Percentiles rank a stretch among this genome's conserved stretches.
These are phyloP conservation scores for Sarcocystis neurona DNA, from an alignment of 169 alveolate species.

Conservation along the genomic window DNA sequence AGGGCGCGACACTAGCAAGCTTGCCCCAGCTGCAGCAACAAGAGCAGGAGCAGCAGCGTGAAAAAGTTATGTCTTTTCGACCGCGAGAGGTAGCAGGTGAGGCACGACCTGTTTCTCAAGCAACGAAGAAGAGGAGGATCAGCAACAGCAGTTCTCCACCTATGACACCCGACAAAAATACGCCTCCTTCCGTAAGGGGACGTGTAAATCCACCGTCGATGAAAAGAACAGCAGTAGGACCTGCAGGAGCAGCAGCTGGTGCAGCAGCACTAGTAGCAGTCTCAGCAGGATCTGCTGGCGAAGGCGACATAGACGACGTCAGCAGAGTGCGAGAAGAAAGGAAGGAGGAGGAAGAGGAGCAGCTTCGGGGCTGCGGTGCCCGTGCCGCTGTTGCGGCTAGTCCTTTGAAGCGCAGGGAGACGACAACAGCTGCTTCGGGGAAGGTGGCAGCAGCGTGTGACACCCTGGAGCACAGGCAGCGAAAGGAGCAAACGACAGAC, in stretches of 20 bases:
- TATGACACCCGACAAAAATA: too few relatives aligned
- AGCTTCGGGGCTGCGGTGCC: neutral
- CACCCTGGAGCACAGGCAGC: neutral
- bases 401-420: neutral
- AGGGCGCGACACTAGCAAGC: too few relatives aligned
- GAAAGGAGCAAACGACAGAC: too few relatives aligned
- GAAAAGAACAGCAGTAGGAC: neutral
- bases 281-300: neutral
- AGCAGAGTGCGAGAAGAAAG: too few relatives aligned
- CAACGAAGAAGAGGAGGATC: too few relatives aligned
- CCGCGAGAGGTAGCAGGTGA: too few relatives aligned
- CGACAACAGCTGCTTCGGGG: neutral
- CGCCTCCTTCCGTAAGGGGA: neutral
- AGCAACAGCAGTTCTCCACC: too few relatives aligned
- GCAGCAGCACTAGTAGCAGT: neutral
- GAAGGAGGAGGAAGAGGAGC: neutral
- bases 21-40: too few relatives aligned
- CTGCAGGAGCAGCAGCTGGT: neutral
- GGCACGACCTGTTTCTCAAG: too few relatives aligned
- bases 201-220: neutral
- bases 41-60: too few relatives aligned
- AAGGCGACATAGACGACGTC: too few relatives aligned
- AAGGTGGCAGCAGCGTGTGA: neutral
- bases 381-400: neutral
- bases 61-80: too few relatives aligned